Evolutionary conservation across 2,329 filamentous ascomycete species (phyloP).

Genomic region (Sporothrix dimorphospora): DNA sequence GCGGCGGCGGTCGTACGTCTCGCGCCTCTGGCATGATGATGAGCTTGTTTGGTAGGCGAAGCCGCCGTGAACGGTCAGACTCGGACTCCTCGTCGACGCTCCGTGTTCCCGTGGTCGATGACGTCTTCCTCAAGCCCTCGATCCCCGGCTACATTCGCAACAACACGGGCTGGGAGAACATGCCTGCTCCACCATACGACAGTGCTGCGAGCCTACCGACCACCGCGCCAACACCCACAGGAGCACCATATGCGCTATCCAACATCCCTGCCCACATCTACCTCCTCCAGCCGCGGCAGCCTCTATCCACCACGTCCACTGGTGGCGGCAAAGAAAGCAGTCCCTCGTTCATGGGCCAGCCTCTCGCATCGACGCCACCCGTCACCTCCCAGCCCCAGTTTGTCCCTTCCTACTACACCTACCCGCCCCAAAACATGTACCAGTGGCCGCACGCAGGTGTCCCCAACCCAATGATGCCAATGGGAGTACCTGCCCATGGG

Average conservation of each 20-base stretch:
- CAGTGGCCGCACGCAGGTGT: neutral
- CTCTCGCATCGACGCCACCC: neutral
- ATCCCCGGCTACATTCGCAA: slow-evolving; percentile 23
- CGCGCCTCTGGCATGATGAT: slow-evolving; percentile 23
- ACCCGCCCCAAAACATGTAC: neutral
- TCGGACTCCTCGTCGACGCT: neutral
- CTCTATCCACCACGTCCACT: neutral
- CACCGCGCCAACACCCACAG: neutral
- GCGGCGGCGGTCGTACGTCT: slow-evolving; percentile 10
- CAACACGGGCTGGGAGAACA: slow-evolving; percentile 25
- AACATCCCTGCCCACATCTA: slow-evolving; percentile 31
- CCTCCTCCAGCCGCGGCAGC: slow-evolving; percentile 29
- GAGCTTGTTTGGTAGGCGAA: slow-evolving; percentile 28
- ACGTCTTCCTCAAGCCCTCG: slow-evolving; percentile 12
- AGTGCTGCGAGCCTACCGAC: neutral
- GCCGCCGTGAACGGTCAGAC: slow-evolving; percentile 3
- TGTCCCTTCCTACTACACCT: neutral
- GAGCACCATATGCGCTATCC: slow-evolving; percentile 25
- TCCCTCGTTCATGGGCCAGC: neutral
- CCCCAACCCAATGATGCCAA: neutral
- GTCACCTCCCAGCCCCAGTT: neutral
- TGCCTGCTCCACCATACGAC: slow-evolving; percentile 23
- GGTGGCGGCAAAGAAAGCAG: neutral
- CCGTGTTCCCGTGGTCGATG: neutral
- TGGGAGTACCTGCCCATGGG: neutral